These are phyloP conservation scores for Wickerhamomyces strasburgensis DNA, from an alignment of 805 yeast species.

Conservation along the genomic window DNA sequence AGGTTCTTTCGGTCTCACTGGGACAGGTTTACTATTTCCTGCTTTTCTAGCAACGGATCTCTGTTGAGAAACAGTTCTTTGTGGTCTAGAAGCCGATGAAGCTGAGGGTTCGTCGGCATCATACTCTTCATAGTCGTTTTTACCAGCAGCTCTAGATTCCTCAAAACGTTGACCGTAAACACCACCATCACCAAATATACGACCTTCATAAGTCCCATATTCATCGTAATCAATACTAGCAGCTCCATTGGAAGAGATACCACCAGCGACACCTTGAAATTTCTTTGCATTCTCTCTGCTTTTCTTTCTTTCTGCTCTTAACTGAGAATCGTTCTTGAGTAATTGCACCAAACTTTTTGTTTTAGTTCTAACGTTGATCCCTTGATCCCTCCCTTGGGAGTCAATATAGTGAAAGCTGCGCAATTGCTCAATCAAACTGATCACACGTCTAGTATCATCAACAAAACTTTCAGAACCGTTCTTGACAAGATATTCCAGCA, in stretches of 20 bases:
- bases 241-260: slow-evolving; percentile 32
- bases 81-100: slow-evolving; percentile 25
- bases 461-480: slow-evolving; percentile 94
- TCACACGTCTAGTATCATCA: slow-evolving; percentile 86
- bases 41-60: slow-evolving; percentile 25
- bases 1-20: slow-evolving; percentile 28
- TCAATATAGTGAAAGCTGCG: slow-evolving; percentile 92
- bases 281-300: slow-evolving; percentile 83
- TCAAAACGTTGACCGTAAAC: slow-evolving; percentile 64
- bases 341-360: slow-evolving; percentile 70
- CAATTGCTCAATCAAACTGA: slow-evolving; percentile 78
- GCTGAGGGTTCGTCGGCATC: slow-evolving; percentile 35
- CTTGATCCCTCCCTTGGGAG: slow-evolving; percentile 92
- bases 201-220: slow-evolving; percentile 36
- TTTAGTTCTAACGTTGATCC: slow-evolving; percentile 89
- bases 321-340: slow-evolving; percentile 68
- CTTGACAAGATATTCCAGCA: slow-evolving; percentile 84
- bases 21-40: slow-evolving; percentile 30
- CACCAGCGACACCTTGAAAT: slow-evolving; percentile 76
- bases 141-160: slow-evolving; percentile 44
- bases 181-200: slow-evolving; percentile 70
- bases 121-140: slow-evolving; percentile 55
- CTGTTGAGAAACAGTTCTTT: slow-evolving; percentile 17
- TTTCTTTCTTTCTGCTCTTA: slow-evolving; percentile 83
- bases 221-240: slow-evolving; percentile 41